Conservation (phyloP, 2,329 filamentous ascomycete species). For the Penicillium sp. region DNA sequence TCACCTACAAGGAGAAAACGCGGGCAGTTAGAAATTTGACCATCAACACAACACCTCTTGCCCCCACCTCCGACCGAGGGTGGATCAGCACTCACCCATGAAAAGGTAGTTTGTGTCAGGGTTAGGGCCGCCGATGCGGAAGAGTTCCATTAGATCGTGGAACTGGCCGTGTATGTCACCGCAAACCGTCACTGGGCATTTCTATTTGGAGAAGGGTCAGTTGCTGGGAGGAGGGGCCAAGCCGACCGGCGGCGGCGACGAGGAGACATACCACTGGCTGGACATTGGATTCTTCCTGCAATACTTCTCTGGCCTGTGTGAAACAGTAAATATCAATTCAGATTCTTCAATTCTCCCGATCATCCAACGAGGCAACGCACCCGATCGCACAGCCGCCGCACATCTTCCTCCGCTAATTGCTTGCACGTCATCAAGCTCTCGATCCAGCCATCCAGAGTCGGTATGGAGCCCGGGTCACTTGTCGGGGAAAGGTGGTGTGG, state of each 20-base stretch:
- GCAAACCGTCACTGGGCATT: constrained; percentile 98
- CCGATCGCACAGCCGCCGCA: constrained; percentile 97
- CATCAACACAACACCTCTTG: constrained; percentile 1
- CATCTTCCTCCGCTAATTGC: constrained; percentile 91
- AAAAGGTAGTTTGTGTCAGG: constrained; percentile 99
- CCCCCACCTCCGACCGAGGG: constrained; percentile 12
- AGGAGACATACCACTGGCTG: constrained; percentile 83
- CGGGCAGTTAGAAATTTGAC: constrained; percentile 7
- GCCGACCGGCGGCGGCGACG: constrained; percentile 17
- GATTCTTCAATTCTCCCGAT: constrained; percentile 8
- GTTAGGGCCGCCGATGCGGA: constrained; percentile 97
- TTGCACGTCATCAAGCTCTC: constrained; percentile 98
- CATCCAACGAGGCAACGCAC: constrained; percentile 56
- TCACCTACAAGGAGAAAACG: constrained; percentile 65
- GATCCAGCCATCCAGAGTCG: constrained; percentile 96
- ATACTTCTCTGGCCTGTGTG: constrained; percentile 83
- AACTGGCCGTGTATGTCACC: constrained; percentile 99
- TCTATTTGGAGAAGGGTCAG: constrained; percentile 56
- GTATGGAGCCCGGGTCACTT: constrained; percentile 85
- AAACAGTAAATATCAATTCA: constrained; percentile 24
- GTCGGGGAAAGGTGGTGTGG: constrained; percentile 74
- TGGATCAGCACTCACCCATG: constrained; percentile 71
- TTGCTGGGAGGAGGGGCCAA: constrained; percentile 10
- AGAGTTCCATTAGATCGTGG: constrained; percentile 98
- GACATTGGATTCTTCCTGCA: constrained; percentile 97